Percentiles rank a stretch among this genome's conserved stretches.
Evolutionary conservation across 1,139 yeast genomes (phyloP).

Genomic region (Saccharomyces uvarum): DNA sequence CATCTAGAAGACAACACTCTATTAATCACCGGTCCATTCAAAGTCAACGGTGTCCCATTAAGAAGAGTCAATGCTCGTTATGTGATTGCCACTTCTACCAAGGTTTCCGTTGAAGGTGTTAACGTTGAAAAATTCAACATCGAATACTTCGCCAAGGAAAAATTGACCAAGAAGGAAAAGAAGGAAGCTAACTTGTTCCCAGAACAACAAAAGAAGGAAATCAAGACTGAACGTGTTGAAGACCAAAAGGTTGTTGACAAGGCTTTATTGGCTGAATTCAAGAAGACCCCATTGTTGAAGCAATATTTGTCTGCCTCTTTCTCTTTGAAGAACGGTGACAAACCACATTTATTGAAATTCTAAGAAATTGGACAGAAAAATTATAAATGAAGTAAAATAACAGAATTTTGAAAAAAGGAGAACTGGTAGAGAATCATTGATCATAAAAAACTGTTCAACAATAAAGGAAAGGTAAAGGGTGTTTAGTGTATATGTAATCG

Average conservation of each 20-base stretch:
- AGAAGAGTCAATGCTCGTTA: slow-evolving; percentile 98
- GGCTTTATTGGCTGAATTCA: slow-evolving; percentile 86
- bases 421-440: neutral
- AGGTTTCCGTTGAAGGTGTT: slow-evolving; percentile 69
- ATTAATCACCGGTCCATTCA: slow-evolving; percentile 98
- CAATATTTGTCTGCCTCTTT: slow-evolving; percentile 95
- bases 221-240: slow-evolving; percentile 90
- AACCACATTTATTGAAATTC: slow-evolving; percentile 96
- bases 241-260: slow-evolving; percentile 97
- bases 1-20: slow-evolving; percentile 97
- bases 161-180: slow-evolving; percentile 65
- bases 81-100: slow-evolving; percentile 97
- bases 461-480: neutral
- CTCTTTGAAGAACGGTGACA: slow-evolving; percentile 98
- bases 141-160: slow-evolving; percentile 96
- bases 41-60: slow-evolving; percentile 98
- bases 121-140: slow-evolving; percentile 89
- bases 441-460: neutral
- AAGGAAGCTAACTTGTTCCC: slow-evolving; percentile 96
- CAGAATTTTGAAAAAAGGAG: neutral
- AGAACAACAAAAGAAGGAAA: slow-evolving; percentile 65
- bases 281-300: slow-evolving; percentile 95
- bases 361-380: slow-evolving; percentile 36
- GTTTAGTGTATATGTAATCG: neutral
- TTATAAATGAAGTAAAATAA: neutral